Percentiles rank a stretch among this genome's conserved stretches.
These are phyloP conservation scores for Cercophora scortea DNA, from an alignment of 495 filamentous ascomycete species.

Conservation along the genomic window DNA sequence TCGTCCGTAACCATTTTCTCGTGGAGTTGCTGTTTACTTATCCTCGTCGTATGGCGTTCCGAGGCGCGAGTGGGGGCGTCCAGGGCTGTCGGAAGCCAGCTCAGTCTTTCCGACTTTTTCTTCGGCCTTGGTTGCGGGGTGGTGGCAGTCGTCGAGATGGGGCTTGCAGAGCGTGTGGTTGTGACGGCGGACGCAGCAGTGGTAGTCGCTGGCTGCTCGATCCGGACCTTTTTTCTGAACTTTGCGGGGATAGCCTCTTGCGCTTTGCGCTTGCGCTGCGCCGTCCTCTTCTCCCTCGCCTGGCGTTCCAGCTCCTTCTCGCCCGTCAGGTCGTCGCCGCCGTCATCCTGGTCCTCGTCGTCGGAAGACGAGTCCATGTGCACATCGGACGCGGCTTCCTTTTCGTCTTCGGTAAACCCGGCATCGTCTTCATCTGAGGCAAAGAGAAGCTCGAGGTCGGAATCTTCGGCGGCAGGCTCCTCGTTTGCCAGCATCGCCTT, in stretches of 20 bases:
- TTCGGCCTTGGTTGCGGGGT: conserved; percentile 54
- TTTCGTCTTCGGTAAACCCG: conserved; percentile 62
- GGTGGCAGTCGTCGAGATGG: conserved; percentile 29
- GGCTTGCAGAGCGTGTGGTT: conserved; percentile 30
- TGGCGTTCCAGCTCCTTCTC: conserved; percentile 59
- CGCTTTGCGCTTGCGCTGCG: conserved; percentile 68
- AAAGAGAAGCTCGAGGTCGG: conserved; percentile 74
- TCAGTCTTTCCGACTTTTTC: conserved; percentile 88
- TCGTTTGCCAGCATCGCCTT: conserved; percentile 69
- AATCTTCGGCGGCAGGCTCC: conserved; percentile 49
- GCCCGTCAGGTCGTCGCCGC: conserved; percentile 59
- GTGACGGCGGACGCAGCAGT: background rate
- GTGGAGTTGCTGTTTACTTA: conserved; percentile 76
- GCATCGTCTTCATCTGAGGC: conserved; percentile 81
- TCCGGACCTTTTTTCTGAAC: conserved; percentile 50
- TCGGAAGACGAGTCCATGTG: conserved; percentile 77
- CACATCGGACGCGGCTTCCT: conserved; percentile 66
- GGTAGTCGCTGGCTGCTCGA: conserved; percentile 29
- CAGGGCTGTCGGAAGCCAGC: conserved; percentile 74
- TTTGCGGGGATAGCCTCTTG: conserved; percentile 48
- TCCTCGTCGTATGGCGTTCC: conserved; percentile 71
- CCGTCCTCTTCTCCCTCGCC: conserved; percentile 39
- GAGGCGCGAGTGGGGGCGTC: conserved; percentile 79
- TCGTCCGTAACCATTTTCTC: conserved; percentile 78
- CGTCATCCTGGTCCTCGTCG: conserved; percentile 70